phyloP scores from a whole-genome alignment of 805 yeast species.

The Cyberlindnera petersonii region DNA sequence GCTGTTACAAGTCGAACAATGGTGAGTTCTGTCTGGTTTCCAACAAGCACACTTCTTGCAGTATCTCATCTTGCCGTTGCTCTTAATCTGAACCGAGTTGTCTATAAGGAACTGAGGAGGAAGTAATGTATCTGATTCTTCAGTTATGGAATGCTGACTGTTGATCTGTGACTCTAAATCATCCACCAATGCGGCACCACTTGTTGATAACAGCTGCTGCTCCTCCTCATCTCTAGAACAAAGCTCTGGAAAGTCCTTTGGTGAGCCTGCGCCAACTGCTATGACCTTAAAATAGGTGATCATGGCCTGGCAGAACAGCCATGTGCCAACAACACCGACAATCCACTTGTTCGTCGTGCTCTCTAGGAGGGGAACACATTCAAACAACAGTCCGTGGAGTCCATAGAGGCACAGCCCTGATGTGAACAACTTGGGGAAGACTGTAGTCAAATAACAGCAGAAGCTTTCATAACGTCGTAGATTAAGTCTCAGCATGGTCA shows the following conservation, averaged over 20 bases:
- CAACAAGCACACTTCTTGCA: conserved; percentile 68
- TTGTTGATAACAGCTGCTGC: too few species aligned
- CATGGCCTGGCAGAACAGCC: conserved; percentile 36
- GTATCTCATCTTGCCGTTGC: conserved; percentile 62
- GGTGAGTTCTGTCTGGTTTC: conserved; percentile 87
- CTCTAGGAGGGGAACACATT: conserved; percentile 20
- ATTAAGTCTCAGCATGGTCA: conserved; percentile 5
- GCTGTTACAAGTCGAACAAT: conserved; percentile 65
- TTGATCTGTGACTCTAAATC: conserved; percentile 19
- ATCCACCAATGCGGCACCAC: conserved; percentile 3
- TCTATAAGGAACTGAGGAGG: conserved; percentile 42
- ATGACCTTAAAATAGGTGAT: conserved; percentile 53
- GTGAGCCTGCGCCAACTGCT: conserved; percentile 60
- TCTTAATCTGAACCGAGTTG: conserved; percentile 42
- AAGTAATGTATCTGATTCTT: too few species aligned
- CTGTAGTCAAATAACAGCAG: conserved; percentile 35
- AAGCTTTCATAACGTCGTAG: conserved; percentile 21
- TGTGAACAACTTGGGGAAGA: conserved; percentile 50
- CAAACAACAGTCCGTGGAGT: conserved; percentile 34
- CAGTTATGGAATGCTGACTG: neutral
- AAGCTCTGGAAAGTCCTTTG: conserved; percentile 50
- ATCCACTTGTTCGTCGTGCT: conserved; percentile 15
- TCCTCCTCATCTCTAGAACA: conserved; percentile 23
- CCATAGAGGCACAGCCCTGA: conserved; percentile 45
- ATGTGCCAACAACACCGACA: conserved; percentile 26